A percentile compares a stretch with the other conserved stretches of the same genome.
Conservation (phyloP, 2,329 filamentous ascomycete species). For the Scedosporium aurantiacum region DNA sequence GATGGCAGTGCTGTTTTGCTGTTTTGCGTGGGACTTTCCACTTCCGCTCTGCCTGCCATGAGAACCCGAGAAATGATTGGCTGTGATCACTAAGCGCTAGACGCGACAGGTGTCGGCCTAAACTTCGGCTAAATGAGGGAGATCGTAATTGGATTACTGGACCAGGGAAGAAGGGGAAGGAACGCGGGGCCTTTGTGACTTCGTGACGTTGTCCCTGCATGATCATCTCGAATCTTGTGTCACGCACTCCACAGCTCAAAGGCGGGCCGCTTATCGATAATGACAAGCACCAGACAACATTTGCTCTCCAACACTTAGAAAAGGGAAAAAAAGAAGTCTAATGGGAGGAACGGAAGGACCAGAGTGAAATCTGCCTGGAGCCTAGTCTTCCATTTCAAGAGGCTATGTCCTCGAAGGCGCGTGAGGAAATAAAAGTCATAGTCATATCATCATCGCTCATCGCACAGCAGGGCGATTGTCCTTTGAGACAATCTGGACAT, state of each 20-base stretch:
- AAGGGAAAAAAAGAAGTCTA: background rate
- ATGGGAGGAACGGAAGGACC: background rate
- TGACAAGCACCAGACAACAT: no score
- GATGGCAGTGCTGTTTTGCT: no score
- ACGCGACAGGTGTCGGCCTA: background rate
- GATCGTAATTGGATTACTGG: no score
- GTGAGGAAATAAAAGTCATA: background rate
- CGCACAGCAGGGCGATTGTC: background rate
- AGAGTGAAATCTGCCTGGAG: no score
- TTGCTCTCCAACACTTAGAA: no score
- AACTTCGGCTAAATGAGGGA: background rate
- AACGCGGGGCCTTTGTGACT: no score
- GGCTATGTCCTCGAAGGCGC: background rate
- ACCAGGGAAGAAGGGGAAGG: no score
- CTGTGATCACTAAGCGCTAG: background rate
- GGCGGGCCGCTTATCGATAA: no score
- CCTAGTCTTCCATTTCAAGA: background rate
- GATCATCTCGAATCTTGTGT: background rate
- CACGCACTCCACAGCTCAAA: no score
- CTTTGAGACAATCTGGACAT: slow-evolving; percentile 1
- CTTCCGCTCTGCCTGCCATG: background rate
- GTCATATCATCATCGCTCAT: no score
- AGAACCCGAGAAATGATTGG: background rate
- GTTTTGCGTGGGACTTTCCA: background rate
- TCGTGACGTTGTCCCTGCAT: background rate